Conservation (phyloP, 371 early-diverging fungal genomes). For the Choanephora cucurbitarum region DNA sequence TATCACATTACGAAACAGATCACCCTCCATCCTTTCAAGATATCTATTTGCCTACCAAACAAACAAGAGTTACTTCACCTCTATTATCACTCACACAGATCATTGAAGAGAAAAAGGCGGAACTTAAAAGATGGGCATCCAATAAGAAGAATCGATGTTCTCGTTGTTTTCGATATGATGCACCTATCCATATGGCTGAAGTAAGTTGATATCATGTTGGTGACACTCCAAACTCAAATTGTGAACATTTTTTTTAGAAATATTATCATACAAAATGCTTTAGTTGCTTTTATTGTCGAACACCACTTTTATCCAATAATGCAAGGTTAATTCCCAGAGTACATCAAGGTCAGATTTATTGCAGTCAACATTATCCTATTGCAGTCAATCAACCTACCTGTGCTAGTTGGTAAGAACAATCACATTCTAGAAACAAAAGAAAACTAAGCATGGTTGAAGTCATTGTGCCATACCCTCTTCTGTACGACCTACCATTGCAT, state of each 20-base stretch:
- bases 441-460: no score
- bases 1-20: conserved; percentile 4
- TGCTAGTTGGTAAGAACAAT: conserved; percentile 42
- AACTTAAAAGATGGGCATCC: neutral
- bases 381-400: conserved; percentile 33
- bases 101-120: neutral
- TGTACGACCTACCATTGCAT: conserved; percentile 55
- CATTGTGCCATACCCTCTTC: conserved; percentile 38
- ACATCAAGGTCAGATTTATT: conserved; percentile 57
- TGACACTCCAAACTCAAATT: no score
- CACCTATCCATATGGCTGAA: neutral
- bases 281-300: conserved; percentile 24
- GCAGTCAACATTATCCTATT: conserved; percentile 53
- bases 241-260: neutral
- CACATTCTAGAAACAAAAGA: no score
- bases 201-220: neutral
- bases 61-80: neutral
- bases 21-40: neutral
- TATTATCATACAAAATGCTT: conserved; percentile 28
- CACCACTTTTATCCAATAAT: conserved; percentile 11
- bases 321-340: conserved; percentile 21
- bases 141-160: neutral
- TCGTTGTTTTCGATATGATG: conserved; percentile 3
- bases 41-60: neutral
- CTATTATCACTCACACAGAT: neutral